Evolutionary conservation across 768 basidiomycete species (phyloP), one percentile per base, ranked within the genome.

Genomic region (Tremella yokohamensis): DNA sequence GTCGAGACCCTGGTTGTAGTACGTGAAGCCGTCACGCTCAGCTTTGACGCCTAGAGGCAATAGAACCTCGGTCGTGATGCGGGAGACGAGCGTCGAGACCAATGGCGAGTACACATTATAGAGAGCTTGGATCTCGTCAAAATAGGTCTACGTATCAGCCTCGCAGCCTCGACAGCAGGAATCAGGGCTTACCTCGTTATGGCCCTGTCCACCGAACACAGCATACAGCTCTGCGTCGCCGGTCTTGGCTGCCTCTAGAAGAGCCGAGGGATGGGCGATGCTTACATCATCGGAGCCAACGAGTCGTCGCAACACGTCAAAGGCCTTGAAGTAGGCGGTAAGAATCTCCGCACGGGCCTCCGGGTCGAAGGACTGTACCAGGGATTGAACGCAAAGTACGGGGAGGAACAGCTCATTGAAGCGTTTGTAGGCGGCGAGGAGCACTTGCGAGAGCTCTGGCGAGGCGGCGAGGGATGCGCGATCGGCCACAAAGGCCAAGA

Each of bases 181-280:
- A 8, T 19, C 25, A 1, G 16, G 8, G 63, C 75, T 69, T 49
- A 78, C 77, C 66, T 98, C 96, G 78, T 98, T 98, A 58, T 88
- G 90, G 57, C 96, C 96, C 78, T 99, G 96, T 13, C 96, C 96
- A 52, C 94, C 94, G 73, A 99, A 99, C 40, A 99, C 80, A 52
- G 90, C 94, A 78, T 88, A 97, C 68, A 97, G 79, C 65, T 76
- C 69, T 3, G 77, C 76, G 49, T 71, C 60, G 24, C 73, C 74
- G 29, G 64, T 67, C 64, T 74, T 67, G 6, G 77, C 73, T n/a
- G 70, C 71, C 56, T 72, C 65, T 39, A 74, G 48, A 83, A 87
- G 54, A 84, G 72, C 72, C 18, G 63, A 65, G 2, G 62, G 42
- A 40, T 68, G 70, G 54, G 66, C 67, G 61, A 76, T 56, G 40